phyloP scores from a whole-genome alignment of 371 early-diverging fungal genomes.

The Haplosporangium sp. region DNA sequence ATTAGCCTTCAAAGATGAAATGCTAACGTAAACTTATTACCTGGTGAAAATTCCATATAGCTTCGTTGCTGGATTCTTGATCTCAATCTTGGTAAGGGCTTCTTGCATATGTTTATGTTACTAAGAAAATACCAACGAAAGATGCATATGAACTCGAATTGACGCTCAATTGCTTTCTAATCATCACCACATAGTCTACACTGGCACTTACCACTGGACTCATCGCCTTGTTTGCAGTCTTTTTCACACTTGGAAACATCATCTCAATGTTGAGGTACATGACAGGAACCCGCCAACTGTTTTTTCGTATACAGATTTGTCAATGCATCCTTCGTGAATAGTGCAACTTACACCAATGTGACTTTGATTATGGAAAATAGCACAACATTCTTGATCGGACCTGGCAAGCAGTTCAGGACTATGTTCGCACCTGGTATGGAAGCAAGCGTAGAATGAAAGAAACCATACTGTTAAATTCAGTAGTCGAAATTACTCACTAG shows the following conservation, averaged over 20 bases:
- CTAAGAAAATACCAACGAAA: too few relatives aligned
- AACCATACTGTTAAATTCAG: background rate
- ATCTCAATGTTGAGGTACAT: constrained; percentile 80
- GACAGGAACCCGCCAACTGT: background rate
- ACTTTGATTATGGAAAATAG: constrained; percentile 40
- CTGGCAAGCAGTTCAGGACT: constrained; percentile 85
- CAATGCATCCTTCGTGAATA: too few relatives aligned
- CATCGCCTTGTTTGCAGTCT: constrained; percentile 83
- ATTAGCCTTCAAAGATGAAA: background rate
- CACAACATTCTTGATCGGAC: constrained; percentile 91
- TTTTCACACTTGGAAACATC: constrained; percentile 93
- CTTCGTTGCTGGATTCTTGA: constrained; percentile 78
- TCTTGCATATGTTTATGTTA: background rate
- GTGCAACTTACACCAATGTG: too few relatives aligned
- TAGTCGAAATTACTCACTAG: background rate
- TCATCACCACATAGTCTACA: constrained; percentile 65
- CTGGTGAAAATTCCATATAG: constrained; percentile 44
- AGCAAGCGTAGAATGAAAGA: background rate
- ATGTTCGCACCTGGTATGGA: constrained; percentile 80
- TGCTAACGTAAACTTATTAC: background rate
- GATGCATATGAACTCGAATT: too few relatives aligned
- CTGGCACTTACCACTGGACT: constrained; percentile 69
- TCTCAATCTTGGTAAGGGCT: constrained; percentile 76
- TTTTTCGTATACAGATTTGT: too few relatives aligned
- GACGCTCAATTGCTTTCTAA: background rate